Percentiles rank a stretch among this genome's conserved stretches.
Evolutionary conservation across 768 basidiomycete species (phyloP).

Genomic region (Kwoniella sp.): DNA sequence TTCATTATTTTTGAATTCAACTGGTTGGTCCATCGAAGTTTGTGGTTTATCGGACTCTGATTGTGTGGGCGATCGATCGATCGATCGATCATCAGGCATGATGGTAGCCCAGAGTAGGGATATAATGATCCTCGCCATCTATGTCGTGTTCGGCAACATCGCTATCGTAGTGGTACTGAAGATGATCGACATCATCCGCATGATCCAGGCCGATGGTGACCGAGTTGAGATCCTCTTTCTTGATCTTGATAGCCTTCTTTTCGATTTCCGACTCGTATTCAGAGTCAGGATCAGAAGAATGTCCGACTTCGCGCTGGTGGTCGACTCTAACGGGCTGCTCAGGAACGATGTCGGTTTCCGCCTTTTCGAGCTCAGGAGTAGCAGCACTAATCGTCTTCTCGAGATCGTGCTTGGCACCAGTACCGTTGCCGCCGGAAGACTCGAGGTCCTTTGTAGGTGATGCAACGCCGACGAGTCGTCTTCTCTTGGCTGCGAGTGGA

Average conservation of each 20-base stretch:
- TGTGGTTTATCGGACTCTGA: too few relatives aligned
- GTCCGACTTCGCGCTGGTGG: background rate
- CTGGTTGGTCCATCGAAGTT: too few relatives aligned
- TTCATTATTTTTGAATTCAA: too few relatives aligned
- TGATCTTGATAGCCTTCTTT: background rate
- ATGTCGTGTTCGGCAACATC: background rate
- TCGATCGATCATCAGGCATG: too few relatives aligned
- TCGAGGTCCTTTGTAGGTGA: background rate
- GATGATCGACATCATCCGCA: background rate
- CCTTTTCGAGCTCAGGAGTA: background rate
- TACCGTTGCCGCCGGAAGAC: background rate
- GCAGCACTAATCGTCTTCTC: background rate
- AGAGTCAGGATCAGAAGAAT: background rate
- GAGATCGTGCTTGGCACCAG: background rate
- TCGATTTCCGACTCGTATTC: background rate
- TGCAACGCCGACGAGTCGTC: constrained; percentile 11
- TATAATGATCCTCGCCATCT: background rate
- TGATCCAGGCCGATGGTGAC: too few relatives aligned
- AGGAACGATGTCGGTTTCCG: background rate
- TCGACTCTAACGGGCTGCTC: background rate
- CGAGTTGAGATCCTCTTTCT: background rate
- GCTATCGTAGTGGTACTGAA: background rate
- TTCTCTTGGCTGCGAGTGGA: constrained; percentile 56
- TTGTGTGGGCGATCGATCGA: too few relatives aligned
- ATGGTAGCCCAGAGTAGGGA: background rate